Conservation (phyloP, 345 rosid genomes). For the Dipteronia sinensis region DNA sequence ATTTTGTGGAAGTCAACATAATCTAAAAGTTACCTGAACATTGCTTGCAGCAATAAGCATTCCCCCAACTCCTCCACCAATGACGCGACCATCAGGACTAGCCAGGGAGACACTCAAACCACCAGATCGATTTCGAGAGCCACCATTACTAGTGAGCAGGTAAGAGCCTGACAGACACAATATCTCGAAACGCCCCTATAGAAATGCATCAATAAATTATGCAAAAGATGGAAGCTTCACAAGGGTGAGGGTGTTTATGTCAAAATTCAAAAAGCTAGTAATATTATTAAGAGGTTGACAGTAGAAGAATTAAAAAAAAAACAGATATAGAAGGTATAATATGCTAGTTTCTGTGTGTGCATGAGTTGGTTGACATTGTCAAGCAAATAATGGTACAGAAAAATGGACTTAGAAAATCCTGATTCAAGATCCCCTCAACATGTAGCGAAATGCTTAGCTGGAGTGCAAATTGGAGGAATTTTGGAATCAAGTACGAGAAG, state of each 20-base stretch:
- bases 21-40: slow-evolving; percentile 40
- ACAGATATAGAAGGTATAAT: neutral
- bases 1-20: neutral
- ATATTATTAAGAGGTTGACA: neutral
- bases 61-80: slow-evolving; percentile 94
- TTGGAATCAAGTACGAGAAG: neutral
- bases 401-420: neutral
- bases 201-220: slow-evolving; percentile 12
- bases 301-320: neutral
- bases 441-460: neutral
- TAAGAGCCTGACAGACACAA: slow-evolving; percentile 80
- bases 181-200: slow-evolving; percentile 89
- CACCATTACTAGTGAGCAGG: slow-evolving; percentile 46
- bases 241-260: neutral
- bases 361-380: neutral
- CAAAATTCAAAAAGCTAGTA: neutral
- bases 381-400: neutral
- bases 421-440: neutral
- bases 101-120: slow-evolving; percentile 88
- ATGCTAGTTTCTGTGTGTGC: neutral
- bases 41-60: slow-evolving; percentile 87
- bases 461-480: neutral
- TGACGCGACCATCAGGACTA: slow-evolving; percentile 90
- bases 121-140: slow-evolving; percentile 63
- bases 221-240: slow-evolving; percentile 6